Conservation (phyloP, 148 eudicot genomes). For the Persicaria maculosa region DNA sequence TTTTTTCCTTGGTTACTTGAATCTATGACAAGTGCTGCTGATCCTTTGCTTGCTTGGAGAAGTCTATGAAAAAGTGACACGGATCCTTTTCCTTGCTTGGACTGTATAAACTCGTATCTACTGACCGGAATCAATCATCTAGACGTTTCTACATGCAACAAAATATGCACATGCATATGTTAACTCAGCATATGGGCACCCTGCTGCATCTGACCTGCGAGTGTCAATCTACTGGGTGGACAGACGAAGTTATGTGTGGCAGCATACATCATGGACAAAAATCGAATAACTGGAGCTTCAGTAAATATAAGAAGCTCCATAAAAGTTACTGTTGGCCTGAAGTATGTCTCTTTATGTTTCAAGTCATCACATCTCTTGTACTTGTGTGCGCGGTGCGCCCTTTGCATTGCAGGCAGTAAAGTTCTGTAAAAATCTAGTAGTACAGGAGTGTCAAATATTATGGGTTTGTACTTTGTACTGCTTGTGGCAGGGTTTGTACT, state of each 20-base stretch:
- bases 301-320: background rate
- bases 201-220: background rate
- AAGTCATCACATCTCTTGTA: background rate
- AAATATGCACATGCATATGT: background rate
- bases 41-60: constrained; percentile 11
- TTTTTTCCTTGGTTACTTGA: constrained; percentile 8
- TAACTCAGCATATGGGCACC: background rate
- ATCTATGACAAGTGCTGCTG: background rate
- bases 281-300: constrained; percentile 7
- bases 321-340: background rate
- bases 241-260: constrained; percentile 10
- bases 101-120: background rate
- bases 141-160: background rate
- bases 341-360: background rate
- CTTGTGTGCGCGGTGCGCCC: background rate
- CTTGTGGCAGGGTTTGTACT: background rate
- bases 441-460: background rate
- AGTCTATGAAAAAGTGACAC: background rate
- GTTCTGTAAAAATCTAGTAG: background rate
- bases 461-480: background rate
- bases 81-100: background rate
- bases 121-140: constrained; percentile 5
- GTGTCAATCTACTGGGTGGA: background rate
- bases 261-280: background rate
- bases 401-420: background rate